Evolutionary conservation across 495 filamentous ascomycete genomes (phyloP).

Genomic region (Tuber borchii): DNA sequence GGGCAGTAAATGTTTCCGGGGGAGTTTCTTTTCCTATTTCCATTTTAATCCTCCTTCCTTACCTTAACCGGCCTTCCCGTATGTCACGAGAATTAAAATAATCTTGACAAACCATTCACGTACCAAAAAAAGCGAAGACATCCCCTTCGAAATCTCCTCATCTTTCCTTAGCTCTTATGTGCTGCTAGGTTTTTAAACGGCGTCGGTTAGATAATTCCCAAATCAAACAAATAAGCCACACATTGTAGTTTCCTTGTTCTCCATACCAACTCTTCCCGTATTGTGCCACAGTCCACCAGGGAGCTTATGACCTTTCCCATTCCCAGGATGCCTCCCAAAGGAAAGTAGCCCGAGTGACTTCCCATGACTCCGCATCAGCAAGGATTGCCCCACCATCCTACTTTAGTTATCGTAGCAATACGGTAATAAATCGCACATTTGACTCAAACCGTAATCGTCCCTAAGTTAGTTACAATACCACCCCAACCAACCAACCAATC

Average conservation of each 20-base stretch:
- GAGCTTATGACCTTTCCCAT: neutral
- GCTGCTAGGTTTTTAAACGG: neutral
- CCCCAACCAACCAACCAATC: neutral
- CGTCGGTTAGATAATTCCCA: neutral
- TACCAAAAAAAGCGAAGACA: constrained; percentile 18
- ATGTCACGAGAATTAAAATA: constrained; percentile 43
- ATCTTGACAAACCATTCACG: neutral
- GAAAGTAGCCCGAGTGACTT: neutral
- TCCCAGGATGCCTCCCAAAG: neutral
- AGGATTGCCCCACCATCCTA: neutral
- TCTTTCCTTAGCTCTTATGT: neutral
- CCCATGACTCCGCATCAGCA: neutral
- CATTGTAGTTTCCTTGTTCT: neutral
- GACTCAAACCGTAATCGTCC: neutral
- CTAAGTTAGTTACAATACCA: neutral
- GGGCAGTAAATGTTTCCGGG: constrained; percentile 43
- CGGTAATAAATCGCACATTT: neutral
- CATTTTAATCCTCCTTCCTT: constrained; percentile 40
- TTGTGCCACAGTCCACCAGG: neutral
- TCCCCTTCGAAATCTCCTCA: constrained; percentile 8
- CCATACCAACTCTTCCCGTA: neutral
- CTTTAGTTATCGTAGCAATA: neutral
- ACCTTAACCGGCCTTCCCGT: constrained; percentile 41
- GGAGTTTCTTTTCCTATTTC: constrained; percentile 30
- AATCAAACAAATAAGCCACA: neutral